Evolutionary conservation across 306 rosid genomes (phyloP).

Genomic region (Sphenostylis stenocarpa): DNA sequence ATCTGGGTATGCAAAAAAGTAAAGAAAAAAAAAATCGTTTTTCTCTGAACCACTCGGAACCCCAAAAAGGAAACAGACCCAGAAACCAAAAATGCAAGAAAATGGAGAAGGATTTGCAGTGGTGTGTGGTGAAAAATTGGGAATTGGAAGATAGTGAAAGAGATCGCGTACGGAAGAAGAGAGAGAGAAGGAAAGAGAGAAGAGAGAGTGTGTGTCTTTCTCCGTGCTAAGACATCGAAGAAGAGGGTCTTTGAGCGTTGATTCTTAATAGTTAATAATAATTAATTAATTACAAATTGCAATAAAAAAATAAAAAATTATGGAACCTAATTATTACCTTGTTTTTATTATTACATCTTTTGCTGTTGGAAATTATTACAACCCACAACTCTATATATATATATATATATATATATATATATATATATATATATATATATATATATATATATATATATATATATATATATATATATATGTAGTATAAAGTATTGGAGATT

Average conservation of each 20-base stretch:
- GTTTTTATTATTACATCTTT: conserved; percentile 12
- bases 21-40: neutral
- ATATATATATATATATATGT: neutral
- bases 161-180: conserved; percentile 52
- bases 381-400: neutral
- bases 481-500: neutral
- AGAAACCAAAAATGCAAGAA: conserved; percentile 41
- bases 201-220: neutral
- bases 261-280: conserved; percentile 35
- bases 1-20: conserved; percentile 44
- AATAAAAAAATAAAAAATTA: neutral
- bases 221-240: conserved; percentile 37
- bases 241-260: conserved; percentile 38
- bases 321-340: conserved; percentile 22
- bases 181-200: neutral
- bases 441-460: neutral
- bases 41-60: conserved; percentile 26
- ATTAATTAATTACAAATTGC: conserved; percentile 9
- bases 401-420: too few relatives aligned
- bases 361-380: conserved; percentile 10
- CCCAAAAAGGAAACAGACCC: conserved; percentile 28
- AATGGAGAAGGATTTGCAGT: conserved; percentile 42
- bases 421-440: too few relatives aligned
- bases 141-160: conserved; percentile 46
- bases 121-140: conserved; percentile 33